A percentile compares a stretch with the other conserved stretches of the same genome.
Evolutionary conservation across 2,329 filamentous ascomycete genomes (phyloP).

Genomic region (Coniella vitis): DNA sequence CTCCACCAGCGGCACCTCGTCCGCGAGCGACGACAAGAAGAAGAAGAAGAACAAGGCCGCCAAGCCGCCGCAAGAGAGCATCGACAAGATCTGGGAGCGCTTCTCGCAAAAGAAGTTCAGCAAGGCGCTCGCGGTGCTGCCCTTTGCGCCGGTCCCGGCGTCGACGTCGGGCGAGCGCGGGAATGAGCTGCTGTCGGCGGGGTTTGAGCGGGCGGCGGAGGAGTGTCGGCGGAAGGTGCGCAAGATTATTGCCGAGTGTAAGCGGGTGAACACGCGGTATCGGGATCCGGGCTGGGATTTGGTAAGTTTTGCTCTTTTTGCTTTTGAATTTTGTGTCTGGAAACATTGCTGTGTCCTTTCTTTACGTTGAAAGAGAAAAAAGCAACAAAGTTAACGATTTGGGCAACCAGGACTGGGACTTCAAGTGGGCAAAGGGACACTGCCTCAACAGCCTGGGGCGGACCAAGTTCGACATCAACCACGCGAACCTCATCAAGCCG

Average conservation of each 20-base stretch:
- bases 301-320: too few species aligned
- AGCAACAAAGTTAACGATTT: neutral
- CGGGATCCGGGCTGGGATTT: constrained; percentile 57
- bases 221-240: constrained; percentile 56
- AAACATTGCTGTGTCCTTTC: neutral
- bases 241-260: constrained; percentile 59
- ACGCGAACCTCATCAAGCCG: constrained; percentile 37
- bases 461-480: constrained; percentile 44
- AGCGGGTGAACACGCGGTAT: constrained; percentile 72
- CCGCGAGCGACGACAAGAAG: constrained; percentile 29
- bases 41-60: constrained; percentile 53
- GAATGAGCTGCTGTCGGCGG: constrained; percentile 53
- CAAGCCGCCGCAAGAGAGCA: constrained; percentile 55
- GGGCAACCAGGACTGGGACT: constrained; percentile 54
- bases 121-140: constrained; percentile 59
- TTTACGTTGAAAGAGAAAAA: neutral
- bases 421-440: constrained; percentile 56
- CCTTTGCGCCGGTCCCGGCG: constrained; percentile 52
- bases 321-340: too few species aligned
- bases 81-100: constrained; percentile 60
- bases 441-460: constrained; percentile 47
- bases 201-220: constrained; percentile 57
- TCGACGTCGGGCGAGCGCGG: constrained; percentile 43
- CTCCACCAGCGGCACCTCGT: neutral
- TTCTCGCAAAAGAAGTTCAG: constrained; percentile 56